A percentile compares a stretch with the other conserved stretches of the same genome.
Evolutionary conservation across 75 land plant species (phyloP).

Genomic region (Pinus albicaulis): DNA sequence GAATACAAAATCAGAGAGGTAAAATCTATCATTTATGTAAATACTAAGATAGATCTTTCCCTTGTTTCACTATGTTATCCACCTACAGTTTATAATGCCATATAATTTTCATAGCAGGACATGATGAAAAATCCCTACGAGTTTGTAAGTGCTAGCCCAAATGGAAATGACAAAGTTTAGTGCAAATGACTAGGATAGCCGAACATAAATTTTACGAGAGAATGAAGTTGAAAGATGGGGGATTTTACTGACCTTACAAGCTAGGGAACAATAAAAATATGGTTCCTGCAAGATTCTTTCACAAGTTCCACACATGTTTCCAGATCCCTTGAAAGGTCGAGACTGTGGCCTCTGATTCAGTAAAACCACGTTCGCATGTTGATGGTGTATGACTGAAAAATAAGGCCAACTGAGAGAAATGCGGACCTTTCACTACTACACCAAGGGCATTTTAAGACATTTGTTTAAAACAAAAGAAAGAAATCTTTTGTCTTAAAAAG

Average conservation of each 20-base stretch:
- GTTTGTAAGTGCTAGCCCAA: not conserved
- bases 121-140: too few relatives aligned
- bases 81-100: too few relatives aligned
- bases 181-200: not conserved
- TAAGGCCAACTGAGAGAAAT: not conserved
- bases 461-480: too few relatives aligned
- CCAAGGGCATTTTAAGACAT: too few relatives aligned
- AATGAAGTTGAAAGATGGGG: not conserved
- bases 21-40: slow-evolving; percentile 22
- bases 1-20: slow-evolving; percentile 33
- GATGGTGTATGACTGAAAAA: slow-evolving; percentile 67
- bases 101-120: not conserved
- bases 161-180: not conserved
- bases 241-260: slow-evolving; percentile 71
- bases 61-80: too few relatives aligned
- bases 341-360: slow-evolving; percentile 77
- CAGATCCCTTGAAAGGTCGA: slow-evolving; percentile 69
- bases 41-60: slow-evolving; percentile 41
- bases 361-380: slow-evolving; percentile 78
- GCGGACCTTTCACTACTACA: too few relatives aligned
- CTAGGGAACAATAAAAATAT: slow-evolving; percentile 83
- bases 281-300: slow-evolving; percentile 92
- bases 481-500: too few relatives aligned
- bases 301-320: slow-evolving; percentile 79
- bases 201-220: not conserved